Evolutionary conservation across 2,329 filamentous ascomycete species (phyloP).

Genomic region (Aspergillus sp.): DNA sequence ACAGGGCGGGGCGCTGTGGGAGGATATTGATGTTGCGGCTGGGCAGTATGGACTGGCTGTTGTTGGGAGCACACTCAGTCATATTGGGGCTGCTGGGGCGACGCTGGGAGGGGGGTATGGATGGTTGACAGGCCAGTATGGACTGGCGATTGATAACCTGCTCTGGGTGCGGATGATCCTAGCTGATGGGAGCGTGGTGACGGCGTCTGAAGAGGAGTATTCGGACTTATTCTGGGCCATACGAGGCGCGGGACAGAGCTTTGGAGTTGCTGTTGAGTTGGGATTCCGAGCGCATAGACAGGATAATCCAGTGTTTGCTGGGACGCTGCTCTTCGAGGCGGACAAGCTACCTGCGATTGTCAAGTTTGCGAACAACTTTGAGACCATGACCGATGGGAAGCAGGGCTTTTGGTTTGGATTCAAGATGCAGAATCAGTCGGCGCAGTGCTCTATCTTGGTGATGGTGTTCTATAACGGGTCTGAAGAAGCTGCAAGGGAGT

Average conservation of each 20-base stretch:
- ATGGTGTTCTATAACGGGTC: slow-evolving; percentile 15
- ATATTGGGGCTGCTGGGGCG: slow-evolving; percentile 60
- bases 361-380: slow-evolving; percentile 10
- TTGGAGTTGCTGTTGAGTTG: slow-evolving; percentile 47
- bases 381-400: neutral
- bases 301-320: slow-evolving; percentile 35
- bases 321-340: slow-evolving; percentile 25
- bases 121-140: slow-evolving; percentile 53
- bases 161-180: slow-evolving; percentile 37
- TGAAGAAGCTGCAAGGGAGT: neutral
- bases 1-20: slow-evolving; percentile 56
- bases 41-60: slow-evolving; percentile 55
- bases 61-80: slow-evolving; percentile 59
- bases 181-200: slow-evolving; percentile 36
- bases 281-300: slow-evolving; percentile 31
- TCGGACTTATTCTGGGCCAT: slow-evolving; percentile 51
- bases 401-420: slow-evolving; percentile 13
- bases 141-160: slow-evolving; percentile 54
- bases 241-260: slow-evolving; percentile 43
- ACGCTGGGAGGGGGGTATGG: slow-evolving; percentile 60
- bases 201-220: slow-evolving; percentile 43
- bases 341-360: slow-evolving; percentile 25
- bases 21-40: slow-evolving; percentile 49
- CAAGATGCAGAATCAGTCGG: neutral
- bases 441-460: neutral